Evolutionary conservation across 768 basidiomycete genomes (phyloP), one percentile per base, ranked within the genome.

Genomic region (Lactarius pseudohatsudake): DNA sequence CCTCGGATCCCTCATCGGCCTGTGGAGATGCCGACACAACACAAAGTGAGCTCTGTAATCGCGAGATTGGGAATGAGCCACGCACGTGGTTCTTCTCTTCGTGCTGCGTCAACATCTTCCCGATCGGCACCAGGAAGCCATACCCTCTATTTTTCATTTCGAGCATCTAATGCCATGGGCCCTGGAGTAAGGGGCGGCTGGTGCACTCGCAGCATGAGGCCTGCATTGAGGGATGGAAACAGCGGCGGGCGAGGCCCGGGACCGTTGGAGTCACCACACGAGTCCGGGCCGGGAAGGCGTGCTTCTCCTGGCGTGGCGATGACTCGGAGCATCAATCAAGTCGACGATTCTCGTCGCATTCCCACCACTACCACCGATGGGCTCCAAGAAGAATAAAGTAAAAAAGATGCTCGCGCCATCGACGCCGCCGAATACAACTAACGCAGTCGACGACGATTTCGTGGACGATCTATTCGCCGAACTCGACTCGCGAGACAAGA

Each of bases 31-130:
- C 43, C 20, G 43, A 10, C 43, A 47, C 45, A 26, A 18, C 36
- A 13, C 8, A 34, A 32, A 8, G n/a, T 22, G 18, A 50, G 47
- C 58, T 16, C 22, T 32, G 26, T 26, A 26, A 26, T 26, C 26
- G 26, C 26, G 36, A 57, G 20, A 50, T 22, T 30, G 43, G 20
- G 54, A 58, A 58, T 36, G 30, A 36, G 40, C 18, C 26, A 61
- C 81, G 61, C 65, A 91, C 91, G 73, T 93, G 91, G 73, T 91
- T 92, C 79, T 91, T 92, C 76, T 93, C 91, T 73, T 93, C 91
- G 68, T 86, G 84, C 71, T 86, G 86, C 15, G 91, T 93, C 63
- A 89, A 79, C 62, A 81, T 81, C 59, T 86, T 84, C 9, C 91
- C 91, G 54, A 91, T 89, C 7, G 91, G 90, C 30, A 93, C 81